Evolutionary conservation across 164 flowering plant genomes (phyloP).

Genomic region (Vitis vinifera): DNA sequence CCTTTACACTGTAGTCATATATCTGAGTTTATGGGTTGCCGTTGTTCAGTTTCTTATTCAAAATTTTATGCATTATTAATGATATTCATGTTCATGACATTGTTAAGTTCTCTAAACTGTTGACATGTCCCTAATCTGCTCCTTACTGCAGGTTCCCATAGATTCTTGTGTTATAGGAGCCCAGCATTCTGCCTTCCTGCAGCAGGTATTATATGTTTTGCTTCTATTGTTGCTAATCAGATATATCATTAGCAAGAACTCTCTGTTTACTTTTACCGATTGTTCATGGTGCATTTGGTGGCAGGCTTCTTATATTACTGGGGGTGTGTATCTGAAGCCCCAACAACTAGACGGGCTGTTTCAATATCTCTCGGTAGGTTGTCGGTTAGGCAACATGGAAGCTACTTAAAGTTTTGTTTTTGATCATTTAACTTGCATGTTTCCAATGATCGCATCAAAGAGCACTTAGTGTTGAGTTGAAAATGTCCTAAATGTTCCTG

Average conservation of each 20-base stretch:
- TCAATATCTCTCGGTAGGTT: slow-evolving; percentile 80
- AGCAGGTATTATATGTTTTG: slow-evolving; percentile 60
- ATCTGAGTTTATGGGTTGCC: not conserved
- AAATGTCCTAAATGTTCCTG: too few species aligned
- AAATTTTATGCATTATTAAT: not conserved
- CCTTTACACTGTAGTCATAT: not conserved
- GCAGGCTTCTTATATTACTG: slow-evolving; percentile 96
- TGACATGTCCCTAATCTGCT: not conserved
- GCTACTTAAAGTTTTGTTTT: too few species aligned
- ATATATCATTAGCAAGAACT: not conserved
- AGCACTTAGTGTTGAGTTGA: too few species aligned
- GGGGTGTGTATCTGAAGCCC: slow-evolving; percentile 92
- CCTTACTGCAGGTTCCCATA: slow-evolving; percentile 72
- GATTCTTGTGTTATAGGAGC: slow-evolving; percentile 89
- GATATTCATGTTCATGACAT: not conserved
- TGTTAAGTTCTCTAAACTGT: not conserved
- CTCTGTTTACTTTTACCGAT: slow-evolving; percentile 9
- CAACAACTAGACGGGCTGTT: slow-evolving; percentile 78
- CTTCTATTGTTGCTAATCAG: not conserved
- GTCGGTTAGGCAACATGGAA: not conserved
- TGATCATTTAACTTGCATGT: too few species aligned
- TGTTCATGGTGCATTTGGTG: slow-evolving; percentile 11
- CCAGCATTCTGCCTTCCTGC: slow-evolving; percentile 91
- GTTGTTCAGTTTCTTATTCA: not conserved
- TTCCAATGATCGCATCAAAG: too few species aligned